Conservation (phyloP, 345 rosid species). For the Lepidium didymum region DNA sequence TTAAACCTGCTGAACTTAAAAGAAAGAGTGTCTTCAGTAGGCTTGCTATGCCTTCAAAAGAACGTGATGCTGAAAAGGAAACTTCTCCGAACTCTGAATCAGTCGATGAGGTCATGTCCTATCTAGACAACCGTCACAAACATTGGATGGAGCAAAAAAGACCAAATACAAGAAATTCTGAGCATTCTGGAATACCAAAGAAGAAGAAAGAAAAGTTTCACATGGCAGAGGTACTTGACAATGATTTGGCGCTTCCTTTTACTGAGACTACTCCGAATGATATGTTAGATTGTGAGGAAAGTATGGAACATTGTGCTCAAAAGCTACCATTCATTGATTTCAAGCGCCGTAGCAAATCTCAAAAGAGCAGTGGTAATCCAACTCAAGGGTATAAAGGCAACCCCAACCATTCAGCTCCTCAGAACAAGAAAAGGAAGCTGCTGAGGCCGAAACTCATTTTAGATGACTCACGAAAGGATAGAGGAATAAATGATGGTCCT, state of each 20-base stretch:
- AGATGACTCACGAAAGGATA: slow-evolving; percentile 11
- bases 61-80: slow-evolving; percentile 1
- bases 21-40: slow-evolving; percentile 47
- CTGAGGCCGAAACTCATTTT: slow-evolving; percentile 41
- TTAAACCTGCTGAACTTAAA: slow-evolving; percentile 1
- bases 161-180: neutral
- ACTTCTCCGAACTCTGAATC: slow-evolving; percentile 20
- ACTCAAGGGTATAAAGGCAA: slow-evolving; percentile 13
- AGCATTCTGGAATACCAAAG: neutral
- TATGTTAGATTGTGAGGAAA: slow-evolving; percentile 10
- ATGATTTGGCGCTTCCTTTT: slow-evolving; percentile 1
- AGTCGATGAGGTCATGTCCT: slow-evolving; percentile 44
- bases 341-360: slow-evolving; percentile 41
- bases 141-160: slow-evolving; percentile 28
- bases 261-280: slow-evolving; percentile 14
- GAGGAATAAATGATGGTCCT: neutral
- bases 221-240: slow-evolving; percentile 17
- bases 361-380: slow-evolving; percentile 15
- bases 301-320: slow-evolving; percentile 13
- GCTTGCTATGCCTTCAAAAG: slow-evolving; percentile 28
- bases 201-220: slow-evolving; percentile 19
- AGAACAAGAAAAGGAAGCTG: slow-evolving; percentile 43
- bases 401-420: slow-evolving; percentile 11
- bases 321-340: slow-evolving; percentile 40
- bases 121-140: slow-evolving; percentile 22